Base-by-base conservation (phyloP, 2,329 filamentous ascomycete genomes). In the Malbranchea zuffiana region DNA sequence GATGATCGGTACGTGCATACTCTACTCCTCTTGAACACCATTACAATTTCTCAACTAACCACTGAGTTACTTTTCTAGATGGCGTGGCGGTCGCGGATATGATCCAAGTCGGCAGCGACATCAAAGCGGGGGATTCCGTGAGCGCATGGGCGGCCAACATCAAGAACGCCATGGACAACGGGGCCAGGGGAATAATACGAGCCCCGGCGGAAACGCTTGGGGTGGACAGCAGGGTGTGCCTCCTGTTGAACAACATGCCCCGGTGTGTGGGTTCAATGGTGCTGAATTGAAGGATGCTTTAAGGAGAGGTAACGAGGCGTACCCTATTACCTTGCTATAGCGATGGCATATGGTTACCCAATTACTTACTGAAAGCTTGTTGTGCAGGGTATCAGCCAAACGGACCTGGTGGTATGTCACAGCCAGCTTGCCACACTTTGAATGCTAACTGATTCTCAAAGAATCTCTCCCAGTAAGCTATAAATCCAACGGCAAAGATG, bases 201-300 rank as follows among this genome's bases (percentile, higher is more conserved):
- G 39, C 19, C 11, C 31, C 8, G 36, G 36, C 12, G 39, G 43
- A 29, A 50, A 48, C 19, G 31, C 44, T 6, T 60, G 57, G 59
- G 44, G 47, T 24, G 35, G 36, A 18, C 42, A 31, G 10, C 42
- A 33, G 12, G 35, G 37, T 21, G 40, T 45, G 29, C 38, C 41
- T 32, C 29, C 47, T 29, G 54, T 57, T 42, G 61, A 64, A 12
- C 57, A 59, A 34, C 61, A 66, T 50, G 49, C 58, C 23, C 54
- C 63, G n/a, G 58, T 65, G 16, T 51, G 52, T 15, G 58, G 54
- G 4, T 67, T 67, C 52, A 67, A 68, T 47, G 52, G 58, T 11
- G 46, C 50, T 5, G 65, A 66, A 43, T 51, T 56, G 19, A 63
- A 63, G 44, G 54, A 50, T 27, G 50, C 55, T 40, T 51, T 68